phyloP scores from a whole-genome alignment of 1,284 basidiomycete species.

The Ceratobasidium sp. region DNA sequence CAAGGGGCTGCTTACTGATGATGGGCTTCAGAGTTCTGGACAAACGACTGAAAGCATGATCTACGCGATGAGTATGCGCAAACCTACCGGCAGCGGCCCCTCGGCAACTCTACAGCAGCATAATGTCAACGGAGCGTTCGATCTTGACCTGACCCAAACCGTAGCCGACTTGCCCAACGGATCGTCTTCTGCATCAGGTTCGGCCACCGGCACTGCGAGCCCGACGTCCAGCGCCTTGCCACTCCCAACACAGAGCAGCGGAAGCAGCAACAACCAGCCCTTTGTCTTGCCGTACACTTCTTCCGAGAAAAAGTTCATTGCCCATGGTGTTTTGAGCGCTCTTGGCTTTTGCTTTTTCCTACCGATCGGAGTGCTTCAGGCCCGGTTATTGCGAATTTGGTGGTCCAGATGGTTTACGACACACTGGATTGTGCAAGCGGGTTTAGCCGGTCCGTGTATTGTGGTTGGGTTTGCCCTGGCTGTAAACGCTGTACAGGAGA shows the following conservation, averaged over 20 bases:
- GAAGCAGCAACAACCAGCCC: background rate
- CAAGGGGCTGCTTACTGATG: conserved; percentile 2
- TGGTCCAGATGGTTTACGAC: conserved; percentile 39
- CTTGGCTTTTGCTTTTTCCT: conserved; percentile 37
- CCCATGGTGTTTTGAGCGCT: conserved; percentile 30
- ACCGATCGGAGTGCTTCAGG: conserved; percentile 31
- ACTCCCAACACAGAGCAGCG: conserved; percentile 16
- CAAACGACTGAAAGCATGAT: conserved; percentile 32
- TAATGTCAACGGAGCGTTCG: conserved; percentile 4
- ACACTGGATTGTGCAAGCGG: conserved; percentile 40
- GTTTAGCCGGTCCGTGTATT: conserved; percentile 40
- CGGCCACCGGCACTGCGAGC: conserved; percentile 2
- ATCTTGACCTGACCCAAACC: conserved; percentile 10
- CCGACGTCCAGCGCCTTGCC: conserved; percentile 3
- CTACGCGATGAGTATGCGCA: conserved; percentile 8
- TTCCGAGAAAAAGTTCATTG: conserved; percentile 26
- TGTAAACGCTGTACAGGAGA: conserved; percentile 6
- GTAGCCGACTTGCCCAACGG: conserved; percentile 4
- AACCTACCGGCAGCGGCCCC: conserved; percentile 5
- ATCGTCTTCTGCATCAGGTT: background rate
- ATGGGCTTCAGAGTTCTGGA: conserved; percentile 32
- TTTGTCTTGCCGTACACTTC: conserved; percentile 3
- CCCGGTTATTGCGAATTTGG: conserved; percentile 29
- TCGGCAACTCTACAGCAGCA: conserved; percentile 9
- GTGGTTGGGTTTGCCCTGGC: conserved; percentile 40